Evolutionary conservation across 805 yeast genomes (phyloP).

Genomic region (Kodamaea kaohsiungensis): DNA sequence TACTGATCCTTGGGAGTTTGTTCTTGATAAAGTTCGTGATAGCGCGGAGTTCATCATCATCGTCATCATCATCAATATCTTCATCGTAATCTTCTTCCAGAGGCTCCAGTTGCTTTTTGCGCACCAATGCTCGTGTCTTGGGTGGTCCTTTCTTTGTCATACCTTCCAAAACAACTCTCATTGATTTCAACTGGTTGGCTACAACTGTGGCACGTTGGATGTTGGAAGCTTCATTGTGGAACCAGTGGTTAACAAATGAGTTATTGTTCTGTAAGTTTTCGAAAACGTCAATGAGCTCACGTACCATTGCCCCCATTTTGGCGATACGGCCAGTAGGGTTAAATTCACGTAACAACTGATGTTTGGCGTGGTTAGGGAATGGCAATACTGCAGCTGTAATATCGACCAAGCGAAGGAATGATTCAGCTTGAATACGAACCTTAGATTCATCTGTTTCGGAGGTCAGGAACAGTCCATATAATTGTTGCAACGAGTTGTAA

Average conservation of each 20-base stretch:
- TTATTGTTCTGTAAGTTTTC: conserved; percentile 31
- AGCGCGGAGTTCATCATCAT: conserved; percentile 42
- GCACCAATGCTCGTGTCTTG: conserved; percentile 26
- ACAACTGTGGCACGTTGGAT: conserved; percentile 55
- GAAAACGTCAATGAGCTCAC: conserved; percentile 40
- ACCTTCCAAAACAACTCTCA: conserved; percentile 50
- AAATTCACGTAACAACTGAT: conserved; percentile 35
- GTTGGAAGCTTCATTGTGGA: conserved; percentile 50
- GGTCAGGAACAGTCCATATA: conserved; percentile 26
- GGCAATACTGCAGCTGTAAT: conserved; percentile 54
- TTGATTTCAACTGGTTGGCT: conserved; percentile 55
- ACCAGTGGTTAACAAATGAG: conserved; percentile 43
- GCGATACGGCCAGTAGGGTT: conserved; percentile 35
- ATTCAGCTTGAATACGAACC: conserved; percentile 12
- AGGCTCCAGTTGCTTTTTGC: conserved; percentile 8
- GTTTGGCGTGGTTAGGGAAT: conserved; percentile 44
- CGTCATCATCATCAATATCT: conserved; percentile 41
- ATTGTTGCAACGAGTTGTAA: conserved; percentile 39
- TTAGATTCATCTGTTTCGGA: conserved; percentile 6
- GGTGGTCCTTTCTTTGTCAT: conserved; percentile 32
- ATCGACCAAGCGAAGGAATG: conserved; percentile 33
- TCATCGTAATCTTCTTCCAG: conserved; percentile 11
- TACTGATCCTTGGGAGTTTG: conserved; percentile 34
- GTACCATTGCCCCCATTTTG: conserved; percentile 31
- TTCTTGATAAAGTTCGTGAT: conserved; percentile 39